Conservation (phyloP, 495 filamentous ascomycete species). For the Aspergillus carlsbadensis region DNA sequence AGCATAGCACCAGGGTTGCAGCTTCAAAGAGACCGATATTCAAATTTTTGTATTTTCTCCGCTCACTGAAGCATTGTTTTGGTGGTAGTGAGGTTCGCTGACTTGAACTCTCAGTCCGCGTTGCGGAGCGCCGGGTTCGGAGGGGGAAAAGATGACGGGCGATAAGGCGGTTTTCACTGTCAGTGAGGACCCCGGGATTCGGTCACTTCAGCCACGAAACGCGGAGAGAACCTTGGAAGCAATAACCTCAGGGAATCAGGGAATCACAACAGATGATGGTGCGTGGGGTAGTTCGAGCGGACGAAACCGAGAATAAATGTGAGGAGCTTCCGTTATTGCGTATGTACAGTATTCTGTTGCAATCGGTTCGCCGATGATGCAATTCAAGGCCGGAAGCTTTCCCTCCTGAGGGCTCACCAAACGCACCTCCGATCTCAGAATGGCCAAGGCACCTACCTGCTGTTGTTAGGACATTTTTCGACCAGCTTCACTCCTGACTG, state of each 20-base stretch:
- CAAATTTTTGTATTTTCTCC: not conserved
- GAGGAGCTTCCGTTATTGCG: not conserved
- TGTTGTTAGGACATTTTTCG: no score
- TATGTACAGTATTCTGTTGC: constrained; percentile 8
- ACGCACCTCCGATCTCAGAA: no score
- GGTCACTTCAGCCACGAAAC: constrained; percentile 10
- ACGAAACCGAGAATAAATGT: not conserved
- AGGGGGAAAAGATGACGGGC: constrained; percentile 25
- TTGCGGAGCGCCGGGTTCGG: constrained; percentile 42
- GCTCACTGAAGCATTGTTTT: constrained; percentile 33
- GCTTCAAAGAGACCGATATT: constrained; percentile 5
- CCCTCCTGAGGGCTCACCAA: no score
- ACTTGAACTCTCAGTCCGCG: constrained; percentile 9
- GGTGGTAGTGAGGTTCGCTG: not conserved
- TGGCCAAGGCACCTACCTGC: no score
- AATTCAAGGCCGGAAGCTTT: not conserved
- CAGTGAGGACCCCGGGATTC: constrained; percentile 3
- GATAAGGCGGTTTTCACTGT: constrained; percentile 4
- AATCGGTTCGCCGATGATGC: constrained; percentile 8
- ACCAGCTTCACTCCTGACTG: no score
- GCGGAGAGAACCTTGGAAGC: constrained; percentile 4
- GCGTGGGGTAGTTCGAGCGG: not conserved
- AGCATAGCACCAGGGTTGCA: constrained; percentile 34
- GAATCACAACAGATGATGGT: not conserved
- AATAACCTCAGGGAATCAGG: not conserved